Evolutionary conservation across 208 protist species (phyloP).

Genomic region (Trypanosoma brucei): DNA sequence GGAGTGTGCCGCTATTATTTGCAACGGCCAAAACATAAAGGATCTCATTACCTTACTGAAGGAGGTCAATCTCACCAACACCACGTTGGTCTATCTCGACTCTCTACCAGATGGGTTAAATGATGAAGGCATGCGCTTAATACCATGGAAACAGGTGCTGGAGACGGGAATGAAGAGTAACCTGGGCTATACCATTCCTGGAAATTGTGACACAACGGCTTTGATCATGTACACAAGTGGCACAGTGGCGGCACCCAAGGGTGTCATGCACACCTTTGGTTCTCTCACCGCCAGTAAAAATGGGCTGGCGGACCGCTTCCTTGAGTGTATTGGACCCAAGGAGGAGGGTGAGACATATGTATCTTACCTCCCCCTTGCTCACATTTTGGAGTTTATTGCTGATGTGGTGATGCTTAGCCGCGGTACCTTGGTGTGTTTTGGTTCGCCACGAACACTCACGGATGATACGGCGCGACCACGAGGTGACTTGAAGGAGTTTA

Average conservation of each 20-base stretch:
- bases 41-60: conserved; percentile 34
- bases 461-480: conserved; percentile 40
- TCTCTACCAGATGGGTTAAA: conserved; percentile 28
- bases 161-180: conserved; percentile 23
- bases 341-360: conserved; percentile 62
- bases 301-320: conserved; percentile 20
- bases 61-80: conserved; percentile 31
- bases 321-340: conserved; percentile 27
- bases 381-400: conserved; percentile 68
- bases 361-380: conserved; percentile 75
- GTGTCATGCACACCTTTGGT: conserved; percentile 78
- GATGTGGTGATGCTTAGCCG: conserved; percentile 42
- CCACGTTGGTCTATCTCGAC: conserved; percentile 57
- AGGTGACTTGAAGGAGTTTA: conserved; percentile 72
- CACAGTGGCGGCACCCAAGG: conserved; percentile 64
- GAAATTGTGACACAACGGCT: conserved; percentile 38
- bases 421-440: conserved; percentile 58
- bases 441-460: conserved; percentile 55
- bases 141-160: conserved; percentile 53
- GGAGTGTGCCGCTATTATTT: conserved; percentile 56
- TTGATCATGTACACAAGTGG: conserved; percentile 76
- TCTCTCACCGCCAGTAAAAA: conserved; percentile 32
- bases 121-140: conserved; percentile 15
- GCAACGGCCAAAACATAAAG: conserved; percentile 57
- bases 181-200: conserved; percentile 20